Evolutionary conservation across 257 asterid species (phyloP).

Genomic region (Solanum gandarillasii): DNA sequence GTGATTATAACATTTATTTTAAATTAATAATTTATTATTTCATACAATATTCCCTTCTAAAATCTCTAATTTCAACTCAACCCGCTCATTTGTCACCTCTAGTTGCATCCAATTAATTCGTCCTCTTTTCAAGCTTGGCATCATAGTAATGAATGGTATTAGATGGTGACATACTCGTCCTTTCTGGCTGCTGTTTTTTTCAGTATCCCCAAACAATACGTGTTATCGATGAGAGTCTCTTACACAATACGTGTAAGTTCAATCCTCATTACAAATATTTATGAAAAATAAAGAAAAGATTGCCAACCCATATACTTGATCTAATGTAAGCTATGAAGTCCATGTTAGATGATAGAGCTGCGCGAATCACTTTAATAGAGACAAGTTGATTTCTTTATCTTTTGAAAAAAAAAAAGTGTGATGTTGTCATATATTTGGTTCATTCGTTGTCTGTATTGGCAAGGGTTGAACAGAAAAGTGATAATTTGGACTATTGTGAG

Average conservation of each 20-base stretch:
- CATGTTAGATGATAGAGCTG: not conserved
- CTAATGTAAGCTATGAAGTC: not conserved
- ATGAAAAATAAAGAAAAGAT: not conserved
- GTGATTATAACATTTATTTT: too few relatives aligned
- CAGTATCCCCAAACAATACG: not conserved
- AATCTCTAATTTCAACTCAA: too few relatives aligned
- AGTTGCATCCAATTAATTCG: too few relatives aligned
- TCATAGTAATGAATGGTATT: not conserved
- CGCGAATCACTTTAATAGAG: not conserved
- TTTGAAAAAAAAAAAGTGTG: not conserved
- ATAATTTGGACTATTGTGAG: not conserved
- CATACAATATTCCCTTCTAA: too few relatives aligned
- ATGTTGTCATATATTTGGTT: not conserved
- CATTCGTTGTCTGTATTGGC: not conserved
- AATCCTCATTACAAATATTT: not conserved
- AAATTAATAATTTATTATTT: too few relatives aligned
- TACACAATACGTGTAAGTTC: not conserved
- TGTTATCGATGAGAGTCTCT: not conserved
- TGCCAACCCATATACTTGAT: not conserved
- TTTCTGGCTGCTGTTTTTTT: not conserved
- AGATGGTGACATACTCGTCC: not conserved
- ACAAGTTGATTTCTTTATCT: not conserved
- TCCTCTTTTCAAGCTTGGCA: not conserved
- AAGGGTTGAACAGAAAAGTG: not conserved
- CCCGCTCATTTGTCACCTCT: fast-evolving